Conservation (phyloP, 78 protist species). For the Anaeramoeba ignava region DNA sequence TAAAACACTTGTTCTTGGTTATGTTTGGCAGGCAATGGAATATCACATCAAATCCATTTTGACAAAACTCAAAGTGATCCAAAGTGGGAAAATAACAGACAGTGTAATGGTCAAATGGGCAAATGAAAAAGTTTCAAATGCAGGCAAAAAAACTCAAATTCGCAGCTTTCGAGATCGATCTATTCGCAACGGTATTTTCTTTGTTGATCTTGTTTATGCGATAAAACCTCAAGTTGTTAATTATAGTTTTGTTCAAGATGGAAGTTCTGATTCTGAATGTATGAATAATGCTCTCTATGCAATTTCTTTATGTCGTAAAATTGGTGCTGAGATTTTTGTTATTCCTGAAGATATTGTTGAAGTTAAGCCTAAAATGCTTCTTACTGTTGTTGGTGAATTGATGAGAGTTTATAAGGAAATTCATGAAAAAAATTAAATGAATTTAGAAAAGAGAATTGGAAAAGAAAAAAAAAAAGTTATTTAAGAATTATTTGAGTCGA, state of each 20-base stretch:
- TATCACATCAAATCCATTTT: conserved; percentile 21
- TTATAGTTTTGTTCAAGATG: not conserved
- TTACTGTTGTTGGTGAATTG: too few species aligned
- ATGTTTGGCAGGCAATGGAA: too few species aligned
- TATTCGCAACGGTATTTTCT: not conserved
- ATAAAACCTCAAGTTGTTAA: conserved; percentile 15
- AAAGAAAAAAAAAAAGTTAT: too few species aligned
- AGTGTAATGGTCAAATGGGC: conserved; percentile 33
- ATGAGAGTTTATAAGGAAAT: too few species aligned
- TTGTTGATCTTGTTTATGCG: conserved; percentile 8
- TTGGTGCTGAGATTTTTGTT: conserved; percentile 9
- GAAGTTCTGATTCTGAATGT: conserved; percentile 36
- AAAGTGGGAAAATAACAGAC: conserved; percentile 53
- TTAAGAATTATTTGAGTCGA: too few species aligned
- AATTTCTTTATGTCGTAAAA: conserved; percentile 8
- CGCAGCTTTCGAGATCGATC: not conserved
- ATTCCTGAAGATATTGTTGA: conserved; percentile 13
- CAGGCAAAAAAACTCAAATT: conserved; percentile 9
- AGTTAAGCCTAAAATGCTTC: conserved; percentile 12
- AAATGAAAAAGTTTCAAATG: not conserved
- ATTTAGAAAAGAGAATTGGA: too few species aligned
- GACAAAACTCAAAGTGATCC: conserved; percentile 13
- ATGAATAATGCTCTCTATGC: conserved; percentile 34
- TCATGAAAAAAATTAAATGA: too few species aligned
- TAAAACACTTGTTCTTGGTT: conserved; percentile 28